Evolutionary conservation across 2,329 filamentous ascomycete species (phyloP), one percentile per base, ranked within the genome.

Genomic region (Chaetomium globosum): DNA sequence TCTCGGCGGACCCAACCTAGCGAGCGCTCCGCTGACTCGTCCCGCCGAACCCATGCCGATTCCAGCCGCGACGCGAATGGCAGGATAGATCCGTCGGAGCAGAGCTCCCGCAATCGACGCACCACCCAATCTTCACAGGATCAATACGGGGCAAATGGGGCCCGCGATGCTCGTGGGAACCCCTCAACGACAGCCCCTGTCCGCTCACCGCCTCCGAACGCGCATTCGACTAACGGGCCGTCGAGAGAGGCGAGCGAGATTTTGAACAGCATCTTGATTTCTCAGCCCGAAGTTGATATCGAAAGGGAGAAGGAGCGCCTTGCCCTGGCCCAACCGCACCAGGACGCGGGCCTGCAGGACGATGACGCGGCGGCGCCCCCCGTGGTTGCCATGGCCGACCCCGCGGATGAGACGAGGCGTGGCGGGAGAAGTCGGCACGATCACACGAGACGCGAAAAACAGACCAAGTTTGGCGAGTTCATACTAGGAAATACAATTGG

Each of bases 401-500:
- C 68, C 31, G 71, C 69, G 13, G 77, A 81, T 16, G 82, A 86
- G 33, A 74, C 79, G 57, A 79, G 82, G 36, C 81, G 83, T 13
- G 80, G 80, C 39, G 77, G 77, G 9, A 81, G 86, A 63, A 87
- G 85, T 67, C 79, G 87, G 43, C 86, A 89, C 67, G 86, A 89
- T 68, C 84, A 88, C 73, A 78, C 79, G 0, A 84, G 82, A 69
- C 75, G 80, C 46, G 83, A 88, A 71, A 97, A 96, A 80, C 87
- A 90, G 69, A 93, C 90, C 51, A 93, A 92, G 70, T 98, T 99
- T 75, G 94, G 94, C 66, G 93, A 97, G 69, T 99, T 98, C 77
- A 92, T 96, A 67, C 84, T 99, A 3, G 95, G 95, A 43, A 94
- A 97, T 77, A 98, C 94, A 2, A 89, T 99, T 58, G 95, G 95